phyloP scores from a whole-genome alignment of 306 rosid genomes.

The Vicia sativa region DNA sequence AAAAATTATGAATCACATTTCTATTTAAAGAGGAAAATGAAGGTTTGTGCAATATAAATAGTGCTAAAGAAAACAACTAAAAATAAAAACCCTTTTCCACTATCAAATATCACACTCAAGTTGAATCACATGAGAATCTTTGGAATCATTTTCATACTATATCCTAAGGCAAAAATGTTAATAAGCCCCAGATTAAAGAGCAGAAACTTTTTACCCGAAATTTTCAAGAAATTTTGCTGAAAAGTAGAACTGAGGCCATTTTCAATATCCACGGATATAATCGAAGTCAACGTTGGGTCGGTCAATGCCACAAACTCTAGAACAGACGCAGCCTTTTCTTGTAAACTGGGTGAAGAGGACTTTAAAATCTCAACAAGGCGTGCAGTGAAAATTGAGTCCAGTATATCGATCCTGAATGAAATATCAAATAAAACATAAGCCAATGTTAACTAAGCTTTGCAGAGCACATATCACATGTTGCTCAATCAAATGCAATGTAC shows the following conservation, averaged over 20 bases:
- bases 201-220: constrained; percentile 46
- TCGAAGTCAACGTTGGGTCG: constrained; percentile 57
- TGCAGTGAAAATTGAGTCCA: constrained; percentile 55
- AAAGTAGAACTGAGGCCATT: constrained; percentile 67
- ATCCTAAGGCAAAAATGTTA: background rate
- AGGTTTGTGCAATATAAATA: constrained; percentile 1
- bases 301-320: constrained; percentile 71
- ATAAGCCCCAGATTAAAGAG: background rate
- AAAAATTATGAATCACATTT: constrained; percentile 29
- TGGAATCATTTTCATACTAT: constrained; percentile 6
- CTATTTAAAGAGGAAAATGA: constrained; percentile 17
- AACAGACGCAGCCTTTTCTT: constrained; percentile 74
- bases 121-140: constrained; percentile 11
- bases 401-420: constrained; percentile 58
- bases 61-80: background rate
- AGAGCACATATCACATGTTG: constrained; percentile 14
- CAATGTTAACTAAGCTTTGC: constrained; percentile 11
- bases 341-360: constrained; percentile 62
- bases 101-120: background rate
- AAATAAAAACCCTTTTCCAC: background rate
- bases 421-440: background rate
- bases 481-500: constrained; percentile 25
- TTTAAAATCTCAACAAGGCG: constrained; percentile 74
- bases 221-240: constrained; percentile 58
- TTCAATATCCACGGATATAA: constrained; percentile 59